A percentile compares a stretch with the other conserved stretches of the same genome.
These are phyloP conservation scores for Kockiozyma suomiensis DNA, from an alignment of 805 yeast species.

Conservation along the genomic window DNA sequence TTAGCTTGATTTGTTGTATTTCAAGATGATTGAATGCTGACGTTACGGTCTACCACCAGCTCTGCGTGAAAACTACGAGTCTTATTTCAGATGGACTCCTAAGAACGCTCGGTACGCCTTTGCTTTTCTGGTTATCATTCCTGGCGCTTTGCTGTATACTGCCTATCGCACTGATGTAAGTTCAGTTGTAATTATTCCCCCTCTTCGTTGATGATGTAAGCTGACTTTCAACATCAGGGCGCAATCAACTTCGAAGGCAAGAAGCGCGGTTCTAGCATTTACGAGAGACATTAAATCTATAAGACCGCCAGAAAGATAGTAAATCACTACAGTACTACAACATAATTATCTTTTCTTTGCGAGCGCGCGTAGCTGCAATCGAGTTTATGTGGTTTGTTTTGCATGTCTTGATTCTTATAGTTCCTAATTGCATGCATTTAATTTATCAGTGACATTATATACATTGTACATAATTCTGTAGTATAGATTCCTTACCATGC, in stretches of 20 bases:
- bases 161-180: constrained; percentile 31
- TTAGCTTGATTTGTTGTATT: background rate
- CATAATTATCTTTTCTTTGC: background rate
- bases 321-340: background rate
- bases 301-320: background rate
- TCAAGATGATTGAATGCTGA: background rate
- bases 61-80: constrained; percentile 31
- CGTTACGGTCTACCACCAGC: constrained; percentile 2
- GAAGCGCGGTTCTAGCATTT: constrained; percentile 31
- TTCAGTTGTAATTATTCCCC: too few relatives aligned
- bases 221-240: constrained; percentile 17
- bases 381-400: background rate
- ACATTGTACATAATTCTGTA: background rate
- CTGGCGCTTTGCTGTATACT: constrained; percentile 17
- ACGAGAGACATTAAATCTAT: constrained; percentile 8
- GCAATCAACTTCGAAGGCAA: constrained; percentile 30
- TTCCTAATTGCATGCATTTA: background rate
- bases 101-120: constrained; percentile 23
- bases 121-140: constrained; percentile 21
- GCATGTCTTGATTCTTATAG: background rate
- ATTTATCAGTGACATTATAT: background rate
- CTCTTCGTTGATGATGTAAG: background rate
- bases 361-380: too few relatives aligned
- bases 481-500: background rate
- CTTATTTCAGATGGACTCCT: constrained; percentile 28